phyloP scores from a whole-genome alignment of 306 rosid genomes.

The Quercus suber region DNA sequence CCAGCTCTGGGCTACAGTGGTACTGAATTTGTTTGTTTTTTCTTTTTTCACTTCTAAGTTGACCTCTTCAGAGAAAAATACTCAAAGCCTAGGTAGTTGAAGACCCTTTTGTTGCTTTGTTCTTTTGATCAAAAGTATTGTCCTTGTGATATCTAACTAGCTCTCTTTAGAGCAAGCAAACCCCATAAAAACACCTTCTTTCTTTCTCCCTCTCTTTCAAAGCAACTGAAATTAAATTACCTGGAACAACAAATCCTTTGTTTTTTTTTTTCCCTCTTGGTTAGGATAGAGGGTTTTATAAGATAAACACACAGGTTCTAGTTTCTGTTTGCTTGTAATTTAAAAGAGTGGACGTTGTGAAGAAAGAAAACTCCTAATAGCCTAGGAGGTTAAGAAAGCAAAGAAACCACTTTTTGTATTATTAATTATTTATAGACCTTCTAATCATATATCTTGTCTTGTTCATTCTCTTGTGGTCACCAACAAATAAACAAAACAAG shows the following conservation, averaged over 20 bases:
- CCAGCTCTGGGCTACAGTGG: slow-evolving; percentile 22
- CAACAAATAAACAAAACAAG: not conserved
- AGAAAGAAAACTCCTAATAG: not conserved
- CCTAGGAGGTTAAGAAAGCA: not conserved
- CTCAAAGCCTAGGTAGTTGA: not conserved
- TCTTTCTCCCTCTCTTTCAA: not conserved
- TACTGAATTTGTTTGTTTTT: slow-evolving; percentile 15
- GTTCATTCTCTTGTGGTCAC: slow-evolving; percentile 7
- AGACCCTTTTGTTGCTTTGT: not conserved
- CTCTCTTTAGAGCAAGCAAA: not conserved
- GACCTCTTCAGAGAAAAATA: not conserved
- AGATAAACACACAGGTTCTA: not conserved
- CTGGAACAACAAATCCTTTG: not conserved
- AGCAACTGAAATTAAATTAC: slow-evolving; percentile 3
- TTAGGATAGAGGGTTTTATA: not conserved
- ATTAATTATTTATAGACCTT: not conserved
- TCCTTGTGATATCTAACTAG: not conserved
- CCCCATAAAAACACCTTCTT: not conserved
- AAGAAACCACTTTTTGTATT: not conserved
- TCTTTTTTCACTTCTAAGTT: slow-evolving; percentile 5
- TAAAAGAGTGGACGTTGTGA: not conserved
- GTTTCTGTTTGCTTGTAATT: not conserved
- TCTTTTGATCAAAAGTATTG: not conserved
- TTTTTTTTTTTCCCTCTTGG: not conserved
- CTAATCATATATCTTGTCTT: slow-evolving; percentile 1